phyloP scores from a whole-genome alignment of 1,284 basidiomycete genomes.

The Irpex sp. region DNA sequence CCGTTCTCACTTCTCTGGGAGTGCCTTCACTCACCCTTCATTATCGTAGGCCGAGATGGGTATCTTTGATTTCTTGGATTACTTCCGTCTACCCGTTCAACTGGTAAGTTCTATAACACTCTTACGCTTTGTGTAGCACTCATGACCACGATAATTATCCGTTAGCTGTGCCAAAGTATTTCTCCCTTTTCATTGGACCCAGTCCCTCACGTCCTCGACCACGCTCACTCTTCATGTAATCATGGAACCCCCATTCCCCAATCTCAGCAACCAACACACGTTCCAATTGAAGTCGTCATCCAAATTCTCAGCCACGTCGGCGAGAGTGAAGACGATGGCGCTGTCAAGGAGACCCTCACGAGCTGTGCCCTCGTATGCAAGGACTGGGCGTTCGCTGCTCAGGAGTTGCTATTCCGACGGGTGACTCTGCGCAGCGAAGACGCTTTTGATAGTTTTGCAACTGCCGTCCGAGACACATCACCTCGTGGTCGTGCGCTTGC shows the following conservation, averaged over 20 bases:
- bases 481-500: conserved; percentile 46
- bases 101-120: conserved; percentile 3
- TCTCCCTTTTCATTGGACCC: background rate
- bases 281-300: conserved; percentile 63
- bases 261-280: conserved; percentile 3
- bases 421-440: conserved; percentile 49
- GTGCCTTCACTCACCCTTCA: background rate
- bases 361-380: conserved; percentile 59
- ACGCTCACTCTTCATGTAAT: background rate
- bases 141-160: background rate
- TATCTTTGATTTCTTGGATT: conserved; percentile 6
- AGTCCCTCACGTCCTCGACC: background rate
- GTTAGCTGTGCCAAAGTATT: conserved; percentile 2
- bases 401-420: conserved; percentile 58
- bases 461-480: conserved; percentile 44
- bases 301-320: conserved; percentile 56
- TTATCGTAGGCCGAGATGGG: conserved; percentile 7
- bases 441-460: conserved; percentile 50
- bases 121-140: background rate
- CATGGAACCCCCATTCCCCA: background rate
- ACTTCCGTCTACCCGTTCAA: conserved; percentile 2
- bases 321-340: conserved; percentile 30
- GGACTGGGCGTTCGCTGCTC: conserved; percentile 57
- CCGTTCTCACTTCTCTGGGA: background rate
- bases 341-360: conserved; percentile 40